Base-by-base conservation (phyloP, 2,329 filamentous ascomycete genomes). In the Paecilomyces sp. region DNA sequence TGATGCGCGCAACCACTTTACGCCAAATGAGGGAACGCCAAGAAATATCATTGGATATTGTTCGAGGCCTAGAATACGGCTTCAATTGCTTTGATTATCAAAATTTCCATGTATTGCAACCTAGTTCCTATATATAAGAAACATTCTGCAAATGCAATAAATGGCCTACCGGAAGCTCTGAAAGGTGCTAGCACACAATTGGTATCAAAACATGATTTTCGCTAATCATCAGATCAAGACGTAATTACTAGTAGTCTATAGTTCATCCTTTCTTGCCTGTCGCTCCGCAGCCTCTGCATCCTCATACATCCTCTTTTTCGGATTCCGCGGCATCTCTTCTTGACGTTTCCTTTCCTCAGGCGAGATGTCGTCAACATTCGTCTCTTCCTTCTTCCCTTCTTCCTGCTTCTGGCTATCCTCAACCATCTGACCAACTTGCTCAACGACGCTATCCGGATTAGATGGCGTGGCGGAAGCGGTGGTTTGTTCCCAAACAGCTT, bases 301-400 rank as follows among this genome's bases (percentile, higher is more conserved):
- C 54, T 75, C 77, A 58, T 80, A 79, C 77, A 80, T 80, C 59
- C 79, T 67, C 66, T 81, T 81, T 65, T 80, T 79, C 8, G 78
- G 67, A 65, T 81, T 81, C 25, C 73, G 70, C 34, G 75, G 74
- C 34, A 72, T 65, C 54, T 75, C 74, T 55, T 75, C 74, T 54
- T 76, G 72, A 55, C 66, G 64, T 28, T 66, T 62, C 47, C 66
- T 66, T 63, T 75, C 74, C 57, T 77, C 73, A 1, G 69, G 69
- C 3, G 71, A 70, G 13, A 73, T 65, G 56, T 75, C 71, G 56
- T 75, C 70, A 25, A 75, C 62, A 41, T 67, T 66, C 1, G 67
- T 65, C 3, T 64, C 70, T 22, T 67, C 65, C 25, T 71, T 57
- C 25, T 70, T 61, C 3, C 59, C 62, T 4, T 59, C 65, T 22